phyloP scores from a whole-genome alignment of 1,284 basidiomycete genomes.

The Hemileia vastatrix region DNA sequence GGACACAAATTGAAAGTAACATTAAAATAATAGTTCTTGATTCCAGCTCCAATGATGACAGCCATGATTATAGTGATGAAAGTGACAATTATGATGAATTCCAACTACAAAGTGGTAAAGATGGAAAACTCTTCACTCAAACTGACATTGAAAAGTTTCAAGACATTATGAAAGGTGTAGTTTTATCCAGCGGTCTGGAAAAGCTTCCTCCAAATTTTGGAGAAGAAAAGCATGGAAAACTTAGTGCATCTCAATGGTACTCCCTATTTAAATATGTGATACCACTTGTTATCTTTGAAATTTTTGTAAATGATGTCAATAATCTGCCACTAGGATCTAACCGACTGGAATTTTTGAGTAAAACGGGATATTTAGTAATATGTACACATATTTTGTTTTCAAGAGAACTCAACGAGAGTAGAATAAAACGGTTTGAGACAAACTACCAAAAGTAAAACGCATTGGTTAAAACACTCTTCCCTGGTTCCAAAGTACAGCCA shows the following conservation, averaged over 20 bases:
- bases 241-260: slow-evolving; percentile 9
- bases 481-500: slow-evolving; percentile 2
- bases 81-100: background rate
- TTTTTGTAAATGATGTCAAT: slow-evolving; percentile 1
- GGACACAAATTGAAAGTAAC: too few species aligned
- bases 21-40: too few species aligned
- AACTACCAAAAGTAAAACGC: slow-evolving; percentile 11
- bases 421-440: background rate
- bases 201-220: slow-evolving; percentile 11
- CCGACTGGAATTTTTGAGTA: background rate
- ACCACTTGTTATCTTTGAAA: slow-evolving; percentile 4
- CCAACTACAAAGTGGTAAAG: background rate
- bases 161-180: background rate
- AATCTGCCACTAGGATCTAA: background rate
- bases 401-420: background rate
- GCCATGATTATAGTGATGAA: too few species aligned
- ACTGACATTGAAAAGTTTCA: background rate
- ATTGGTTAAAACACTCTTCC: background rate
- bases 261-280: slow-evolving; percentile 10
- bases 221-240: background rate
- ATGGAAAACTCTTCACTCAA: background rate
- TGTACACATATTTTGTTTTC: slow-evolving; percentile 6
- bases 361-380: background rate
- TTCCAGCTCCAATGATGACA: too few species aligned
- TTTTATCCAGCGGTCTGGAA: background rate